Base-by-base conservation (phyloP, 495 filamentous ascomycete species). In the Aspergillus ellipticus region DNA sequence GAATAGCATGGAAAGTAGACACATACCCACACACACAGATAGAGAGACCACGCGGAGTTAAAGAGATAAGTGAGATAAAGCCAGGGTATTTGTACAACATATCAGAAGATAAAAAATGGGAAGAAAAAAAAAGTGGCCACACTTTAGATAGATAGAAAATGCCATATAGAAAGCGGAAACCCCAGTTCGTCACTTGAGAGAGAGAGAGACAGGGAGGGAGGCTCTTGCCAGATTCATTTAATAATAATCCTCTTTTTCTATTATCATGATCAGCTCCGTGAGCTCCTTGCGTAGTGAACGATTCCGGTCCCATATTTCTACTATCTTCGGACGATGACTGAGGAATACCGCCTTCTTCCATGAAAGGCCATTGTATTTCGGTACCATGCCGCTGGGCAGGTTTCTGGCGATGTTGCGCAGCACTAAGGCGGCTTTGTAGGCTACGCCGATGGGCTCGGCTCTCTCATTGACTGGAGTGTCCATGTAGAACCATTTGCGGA, bases 371-470 rank as follows among this genome's bases (percentile, higher is more conserved):
- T 73, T 60, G 26, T 68, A 66, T 37, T 64, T 63, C 0, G 70
- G 62, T 0, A 69, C 67, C 11, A 65, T 63, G 3, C 73, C 66
- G 42, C 61, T 72, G 0, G 85, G 80, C 0, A 91, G 76, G 49
- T 92, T 87, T 19, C 87, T 79, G 3, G 90, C 90, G 21, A 99
- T 81, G 64, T 97, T 99, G 29, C 94, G 84, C 58, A 99, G 74
- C 2, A 99, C 89, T 20, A 97, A 73, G 9, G 88, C 86, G 22
- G 89, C 88, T 37, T 89, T 89, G 35, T 96, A 81, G 7, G 94
- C 90, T 42, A 97, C 83, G 4, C 94, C 94, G 19, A 85, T 82
- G 0, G 93, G 87, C 55, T 96, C 87, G 41, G 82, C 81, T 24
- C 85, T 78, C 61, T 97, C 94, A 65, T 96, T 93, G n/a, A 82